phyloP scores from a whole-genome alignment of 1,284 basidiomycete species.

The Fomitopsis palustris region DNA sequence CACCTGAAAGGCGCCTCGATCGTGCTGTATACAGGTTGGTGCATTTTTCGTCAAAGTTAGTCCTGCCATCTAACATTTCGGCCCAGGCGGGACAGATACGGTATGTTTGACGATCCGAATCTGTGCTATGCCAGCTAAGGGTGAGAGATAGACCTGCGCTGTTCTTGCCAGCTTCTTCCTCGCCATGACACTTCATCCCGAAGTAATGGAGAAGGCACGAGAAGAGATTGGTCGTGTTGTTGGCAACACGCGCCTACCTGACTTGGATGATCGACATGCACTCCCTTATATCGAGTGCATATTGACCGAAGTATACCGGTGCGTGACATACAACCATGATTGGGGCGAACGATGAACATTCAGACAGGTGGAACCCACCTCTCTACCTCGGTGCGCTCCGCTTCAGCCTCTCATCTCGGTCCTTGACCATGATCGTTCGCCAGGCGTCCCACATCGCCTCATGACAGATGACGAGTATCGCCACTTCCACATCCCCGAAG shows the following conservation, averaged over 20 bases:
- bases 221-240: slow-evolving; percentile 25
- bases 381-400: slow-evolving; percentile 19
- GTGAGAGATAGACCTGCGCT: not conserved
- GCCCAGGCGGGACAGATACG: not conserved
- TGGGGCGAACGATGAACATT: not conserved
- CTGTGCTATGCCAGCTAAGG: not conserved
- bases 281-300: slow-evolving; percentile 28
- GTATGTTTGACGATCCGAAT: not conserved
- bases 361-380: slow-evolving; percentile 20
- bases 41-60: not conserved
- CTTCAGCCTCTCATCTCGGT: not conserved
- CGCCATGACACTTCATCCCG: slow-evolving; percentile 24
- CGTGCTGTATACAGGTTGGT: slow-evolving; percentile 22
- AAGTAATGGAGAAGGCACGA: slow-evolving; percentile 24
- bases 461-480: slow-evolving; percentile 48
- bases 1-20: slow-evolving; percentile 24
- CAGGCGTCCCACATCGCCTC: slow-evolving; percentile 44
- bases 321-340: not conserved
- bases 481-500: slow-evolving; percentile 42
- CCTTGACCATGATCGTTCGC: not conserved
- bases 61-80: not conserved
- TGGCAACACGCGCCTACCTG: slow-evolving; percentile 22
- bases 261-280: slow-evolving; percentile 17
- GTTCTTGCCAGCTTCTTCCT: slow-evolving; percentile 15
- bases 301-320: slow-evolving; percentile 15